These are phyloP conservation scores for Neurospora sp. DNA, from an alignment of 495 filamentous ascomycete species.

Conservation along the genomic window DNA sequence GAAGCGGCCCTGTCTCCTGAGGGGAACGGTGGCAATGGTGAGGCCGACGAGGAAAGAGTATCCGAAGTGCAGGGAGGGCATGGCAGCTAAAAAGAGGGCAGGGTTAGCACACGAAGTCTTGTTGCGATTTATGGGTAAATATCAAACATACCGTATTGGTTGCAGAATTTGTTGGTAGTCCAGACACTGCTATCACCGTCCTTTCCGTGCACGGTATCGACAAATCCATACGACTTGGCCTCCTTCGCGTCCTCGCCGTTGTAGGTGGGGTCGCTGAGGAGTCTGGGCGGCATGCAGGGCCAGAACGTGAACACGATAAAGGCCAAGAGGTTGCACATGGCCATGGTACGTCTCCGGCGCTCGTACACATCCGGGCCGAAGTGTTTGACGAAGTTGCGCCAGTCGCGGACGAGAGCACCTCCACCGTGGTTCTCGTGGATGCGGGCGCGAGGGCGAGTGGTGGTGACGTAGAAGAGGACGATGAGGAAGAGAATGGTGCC, in stretches of 20 bases:
- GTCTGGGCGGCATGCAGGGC: constrained; percentile 72
- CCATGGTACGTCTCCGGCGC: constrained; percentile 50
- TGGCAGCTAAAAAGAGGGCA: constrained; percentile 41
- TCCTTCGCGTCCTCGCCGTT: constrained; percentile 15
- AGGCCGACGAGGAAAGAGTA: constrained; percentile 68
- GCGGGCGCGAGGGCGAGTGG: constrained; percentile 32
- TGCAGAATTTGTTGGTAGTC: constrained; percentile 62
- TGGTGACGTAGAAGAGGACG: constrained; percentile 58
- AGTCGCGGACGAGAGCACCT: constrained; percentile 21
- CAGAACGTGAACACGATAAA: constrained; percentile 70
- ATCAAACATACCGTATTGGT: constrained; percentile 23
- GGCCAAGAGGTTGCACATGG: constrained; percentile 64
- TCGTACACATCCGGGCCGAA: constrained; percentile 20
- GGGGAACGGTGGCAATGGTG: constrained; percentile 43
- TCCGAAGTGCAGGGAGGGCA: constrained; percentile 74
- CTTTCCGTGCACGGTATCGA: constrained; percentile 63
- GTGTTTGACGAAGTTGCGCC: constrained; percentile 35
- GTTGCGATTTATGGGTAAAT: not conserved
- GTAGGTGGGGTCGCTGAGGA: constrained; percentile 45
- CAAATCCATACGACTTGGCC: constrained; percentile 48
- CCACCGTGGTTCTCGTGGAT: constrained; percentile 24
- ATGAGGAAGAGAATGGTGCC: constrained; percentile 62
- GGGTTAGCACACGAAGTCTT: not conserved
- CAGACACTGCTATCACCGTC: constrained; percentile 49
- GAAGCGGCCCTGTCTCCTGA: constrained; percentile 13